Evolutionary conservation across 202 grass and related monocot genomes (phyloP).

Genomic region (Eragrostis tef): DNA sequence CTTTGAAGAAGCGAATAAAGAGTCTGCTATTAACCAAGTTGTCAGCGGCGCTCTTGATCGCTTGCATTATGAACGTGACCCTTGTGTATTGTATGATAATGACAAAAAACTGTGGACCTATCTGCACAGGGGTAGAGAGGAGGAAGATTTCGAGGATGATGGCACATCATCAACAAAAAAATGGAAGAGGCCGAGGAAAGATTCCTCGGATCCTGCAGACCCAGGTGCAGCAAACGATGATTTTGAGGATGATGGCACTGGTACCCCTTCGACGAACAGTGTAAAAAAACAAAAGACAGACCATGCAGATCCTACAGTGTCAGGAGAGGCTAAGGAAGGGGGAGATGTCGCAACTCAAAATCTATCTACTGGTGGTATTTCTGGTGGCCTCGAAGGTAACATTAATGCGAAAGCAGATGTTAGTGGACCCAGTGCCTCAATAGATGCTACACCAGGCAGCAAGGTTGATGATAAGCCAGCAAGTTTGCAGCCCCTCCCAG

Average conservation of each 20-base stretch:
- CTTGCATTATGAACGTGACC: constrained; percentile 96
- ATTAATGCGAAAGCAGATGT: constrained; percentile 43
- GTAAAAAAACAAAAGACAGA: constrained; percentile 53
- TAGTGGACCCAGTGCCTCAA: constrained; percentile 30
- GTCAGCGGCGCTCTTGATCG: constrained; percentile 95
- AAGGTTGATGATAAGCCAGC: constrained; percentile 40
- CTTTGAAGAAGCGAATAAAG: constrained; percentile 73
- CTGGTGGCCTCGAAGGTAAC: constrained; percentile 38
- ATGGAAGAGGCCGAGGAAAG: constrained; percentile 97
- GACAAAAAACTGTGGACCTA: constrained; percentile 99
- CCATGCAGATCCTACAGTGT: constrained; percentile 48
- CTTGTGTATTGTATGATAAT: constrained; percentile 91
- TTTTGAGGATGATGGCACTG: constrained; percentile 73
- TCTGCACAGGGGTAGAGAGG: constrained; percentile 93
- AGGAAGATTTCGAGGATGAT: constrained; percentile 99
- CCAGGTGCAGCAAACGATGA: constrained; percentile 62
- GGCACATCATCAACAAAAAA: constrained; percentile 97
- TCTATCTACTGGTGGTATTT: constrained; percentile 39
- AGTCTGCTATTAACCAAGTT: constrained; percentile 88
- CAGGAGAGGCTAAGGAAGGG: constrained; percentile 54
- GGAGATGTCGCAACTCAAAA: constrained; percentile 41
- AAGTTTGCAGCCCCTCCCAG: constrained; percentile 44
- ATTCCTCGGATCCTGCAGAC: constrained; percentile 60
- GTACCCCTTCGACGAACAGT: constrained; percentile 46
- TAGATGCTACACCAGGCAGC: constrained; percentile 39